A percentile compares a stretch with the other conserved stretches of the same genome.
Evolutionary conservation across 2,329 filamentous ascomycete genomes (phyloP).

Genomic region (Periconia sp.): DNA sequence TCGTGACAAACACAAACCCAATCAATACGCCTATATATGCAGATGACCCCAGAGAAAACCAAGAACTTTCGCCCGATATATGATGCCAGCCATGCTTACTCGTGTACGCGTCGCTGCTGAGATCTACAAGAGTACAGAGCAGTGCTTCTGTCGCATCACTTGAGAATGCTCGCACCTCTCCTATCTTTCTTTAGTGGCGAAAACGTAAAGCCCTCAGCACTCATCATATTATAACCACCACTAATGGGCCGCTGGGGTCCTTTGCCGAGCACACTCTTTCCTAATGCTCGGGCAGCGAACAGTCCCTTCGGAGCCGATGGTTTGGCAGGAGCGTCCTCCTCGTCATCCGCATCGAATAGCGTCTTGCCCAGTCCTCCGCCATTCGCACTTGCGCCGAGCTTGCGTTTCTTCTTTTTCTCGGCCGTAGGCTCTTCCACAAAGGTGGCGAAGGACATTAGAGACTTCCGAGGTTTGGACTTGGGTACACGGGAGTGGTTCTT

Average conservation of each 20-base stretch:
- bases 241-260: constrained; percentile 33
- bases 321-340: constrained; percentile 41
- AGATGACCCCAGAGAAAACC: no score
- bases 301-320: constrained; percentile 43
- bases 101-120: no score
- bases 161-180: constrained; percentile 33
- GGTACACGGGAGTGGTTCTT: constrained; percentile 57
- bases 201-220: constrained; percentile 47
- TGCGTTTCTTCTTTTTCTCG: constrained; percentile 71
- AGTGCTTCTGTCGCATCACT: no score
- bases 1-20: no score
- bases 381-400: constrained; percentile 62
- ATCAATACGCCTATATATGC: no score
- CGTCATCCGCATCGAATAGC: constrained; percentile 69
- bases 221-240: constrained; percentile 43
- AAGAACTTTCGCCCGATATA: no score
- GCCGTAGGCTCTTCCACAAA: constrained; percentile 47
- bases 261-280: constrained; percentile 40
- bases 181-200: constrained; percentile 49
- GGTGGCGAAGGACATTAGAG: constrained; percentile 54
- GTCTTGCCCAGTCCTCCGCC: constrained; percentile 63
- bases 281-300: constrained; percentile 45
- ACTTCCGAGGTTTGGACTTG: constrained; percentile 49
- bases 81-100: no score
- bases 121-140: no score